Percentiles rank a stretch among this genome's conserved stretches.
These are phyloP conservation scores for Gnomoniopsis smithogilvyi DNA, from an alignment of 2,329 filamentous ascomycete species.

Conservation along the genomic window DNA sequence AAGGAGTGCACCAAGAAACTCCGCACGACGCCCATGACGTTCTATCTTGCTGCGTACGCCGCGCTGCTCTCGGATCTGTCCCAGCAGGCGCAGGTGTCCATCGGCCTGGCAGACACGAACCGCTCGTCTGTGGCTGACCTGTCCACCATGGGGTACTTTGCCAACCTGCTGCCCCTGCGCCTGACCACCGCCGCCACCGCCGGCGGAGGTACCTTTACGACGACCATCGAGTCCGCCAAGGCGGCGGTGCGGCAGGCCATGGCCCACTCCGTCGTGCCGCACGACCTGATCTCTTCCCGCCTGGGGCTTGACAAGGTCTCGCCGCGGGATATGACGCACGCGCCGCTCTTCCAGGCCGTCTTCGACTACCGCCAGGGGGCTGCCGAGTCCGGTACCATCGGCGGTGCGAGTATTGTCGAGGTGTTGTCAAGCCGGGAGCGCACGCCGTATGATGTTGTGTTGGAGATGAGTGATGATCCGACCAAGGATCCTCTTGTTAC, in stretches of 20 bases:
- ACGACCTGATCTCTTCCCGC: background rate
- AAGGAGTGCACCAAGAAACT: background rate
- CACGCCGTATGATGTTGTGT: background rate
- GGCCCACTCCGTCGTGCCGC: background rate
- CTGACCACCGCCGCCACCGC: too few relatives aligned
- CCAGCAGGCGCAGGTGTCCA: slow-evolving; percentile 28
- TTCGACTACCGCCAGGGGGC: background rate
- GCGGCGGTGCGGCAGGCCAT: background rate
- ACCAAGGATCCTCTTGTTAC: background rate
- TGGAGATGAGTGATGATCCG: background rate
- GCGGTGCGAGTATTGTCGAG: background rate
- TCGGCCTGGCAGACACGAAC: slow-evolving; percentile 40
- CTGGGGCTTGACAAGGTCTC: background rate
- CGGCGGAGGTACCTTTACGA: too few relatives aligned
- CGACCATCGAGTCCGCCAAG: slow-evolving; percentile 23
- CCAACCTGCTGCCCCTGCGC: slow-evolving; percentile 38
- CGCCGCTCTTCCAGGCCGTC: slow-evolving; percentile 2
- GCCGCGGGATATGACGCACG: background rate
- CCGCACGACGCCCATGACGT: background rate
- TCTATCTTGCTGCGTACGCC: slow-evolving; percentile 1
- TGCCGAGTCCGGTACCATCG: background rate
- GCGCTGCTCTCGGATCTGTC: background rate
- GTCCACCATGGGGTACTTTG: slow-evolving; percentile 34
- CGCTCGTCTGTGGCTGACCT: slow-evolving; percentile 23
- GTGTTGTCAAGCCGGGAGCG: background rate